Base-by-base conservation (phyloP, 2,329 filamentous ascomycete species). In the Pseudopithomyces chartarum region DNA sequence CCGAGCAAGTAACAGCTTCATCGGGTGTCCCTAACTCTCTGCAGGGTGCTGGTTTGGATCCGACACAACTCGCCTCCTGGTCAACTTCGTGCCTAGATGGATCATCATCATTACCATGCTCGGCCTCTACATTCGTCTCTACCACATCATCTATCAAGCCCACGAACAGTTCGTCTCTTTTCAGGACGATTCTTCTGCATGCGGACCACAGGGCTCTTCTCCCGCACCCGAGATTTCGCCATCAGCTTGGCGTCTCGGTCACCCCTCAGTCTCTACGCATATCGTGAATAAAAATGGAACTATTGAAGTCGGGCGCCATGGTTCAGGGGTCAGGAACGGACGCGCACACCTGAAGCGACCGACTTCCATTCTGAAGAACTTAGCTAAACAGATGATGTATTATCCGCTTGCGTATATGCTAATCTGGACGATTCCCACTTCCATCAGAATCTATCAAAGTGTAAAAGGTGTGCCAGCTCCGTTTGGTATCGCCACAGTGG, bases 31-130 rank as follows among this genome's bases (percentile, higher is more conserved):
- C 34, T 50, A 38, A 53, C 13, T 10, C 17, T 39, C 44, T 60
- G 22, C 57, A 57, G 40, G 71, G 77, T 79, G 78, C 57, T 80
- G 78, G 78, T 78, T 80, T 51, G 74, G 70, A 3, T 74, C 69
- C 22, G 78, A 80, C 49, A 57, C 67, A 22, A 63, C 70, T 15
- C 69, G 78, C 2, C 66, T 80, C 2, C 59, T 77, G 6, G 71
- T 78, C 38, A 79, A 79, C 61, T 80, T 80, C 58, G 64, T 79
- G 19, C 77, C 76, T 5, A 69, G 78, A 20, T 79, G 78, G 78
- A 29, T 73, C 52, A 79, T 80, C 52, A 78, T 79, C 46, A 58
- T 70, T 45, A 57, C 60, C 29, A 77, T 80, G 52, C 65, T 78
- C 23, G 58, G 54, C 6, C 70, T 80, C 38, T 80, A 80, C 57